These are phyloP conservation scores for Betula pendula DNA, from an alignment of 306 rosid species.

Conservation along the genomic window DNA sequence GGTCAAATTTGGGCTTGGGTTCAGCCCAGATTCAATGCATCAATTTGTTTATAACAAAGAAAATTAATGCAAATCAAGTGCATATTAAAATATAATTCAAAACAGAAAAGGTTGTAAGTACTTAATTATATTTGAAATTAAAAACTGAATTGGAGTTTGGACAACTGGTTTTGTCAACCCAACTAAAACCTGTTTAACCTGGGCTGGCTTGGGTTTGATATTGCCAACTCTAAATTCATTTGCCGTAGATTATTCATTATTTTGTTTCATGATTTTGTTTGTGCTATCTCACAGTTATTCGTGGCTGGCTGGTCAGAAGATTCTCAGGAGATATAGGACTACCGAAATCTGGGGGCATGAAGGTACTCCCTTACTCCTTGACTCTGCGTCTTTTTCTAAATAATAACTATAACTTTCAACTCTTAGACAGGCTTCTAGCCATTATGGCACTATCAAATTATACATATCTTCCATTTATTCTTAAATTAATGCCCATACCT, in stretches of 20 bases:
- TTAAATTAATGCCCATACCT: not conserved
- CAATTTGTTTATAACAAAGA: not conserved
- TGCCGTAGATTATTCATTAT: slow-evolving; percentile 15
- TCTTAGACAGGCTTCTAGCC: not conserved
- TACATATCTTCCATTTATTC: not conserved
- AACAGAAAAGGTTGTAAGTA: not conserved
- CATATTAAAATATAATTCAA: not conserved
- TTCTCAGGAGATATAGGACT: slow-evolving; percentile 83
- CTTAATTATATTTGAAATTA: not conserved
- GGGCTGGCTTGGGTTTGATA: not conserved
- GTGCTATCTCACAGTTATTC: slow-evolving; percentile 58
- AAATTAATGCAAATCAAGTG: not conserved
- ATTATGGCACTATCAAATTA: not conserved
- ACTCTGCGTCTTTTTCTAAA: slow-evolving; percentile 14
- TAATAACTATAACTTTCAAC: slow-evolving; percentile 14
- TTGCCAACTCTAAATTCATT: not conserved
- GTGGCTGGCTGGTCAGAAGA: slow-evolving; percentile 91
- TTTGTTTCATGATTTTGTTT: slow-evolving; percentile 32
- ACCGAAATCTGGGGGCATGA: slow-evolving; percentile 46
- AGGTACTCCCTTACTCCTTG: slow-evolving; percentile 46
- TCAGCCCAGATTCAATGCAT: not conserved
- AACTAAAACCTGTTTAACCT: not conserved
- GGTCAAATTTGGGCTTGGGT: not conserved
- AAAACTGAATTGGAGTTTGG: not conserved
- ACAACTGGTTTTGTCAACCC: not conserved